Evolutionary conservation across 768 basidiomycete genomes (phyloP).

Genomic region (Kwoniella sp.): DNA sequence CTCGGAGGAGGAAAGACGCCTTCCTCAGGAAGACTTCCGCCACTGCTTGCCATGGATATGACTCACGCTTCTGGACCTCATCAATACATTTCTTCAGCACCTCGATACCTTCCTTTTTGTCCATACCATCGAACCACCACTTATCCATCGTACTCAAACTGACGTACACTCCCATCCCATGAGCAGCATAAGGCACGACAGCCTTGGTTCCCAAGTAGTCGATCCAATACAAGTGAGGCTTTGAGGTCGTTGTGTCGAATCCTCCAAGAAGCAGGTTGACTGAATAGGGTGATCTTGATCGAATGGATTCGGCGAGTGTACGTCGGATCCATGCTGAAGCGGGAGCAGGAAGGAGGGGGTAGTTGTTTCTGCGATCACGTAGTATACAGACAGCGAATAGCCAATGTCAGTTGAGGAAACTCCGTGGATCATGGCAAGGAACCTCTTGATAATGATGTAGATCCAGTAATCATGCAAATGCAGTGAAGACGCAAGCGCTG

Average conservation of each 20-base stretch:
- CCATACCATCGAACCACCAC: constrained; percentile 86
- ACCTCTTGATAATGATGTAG: no score
- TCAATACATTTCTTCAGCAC: constrained; percentile 81
- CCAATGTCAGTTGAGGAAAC: no score
- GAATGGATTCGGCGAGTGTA: constrained; percentile 81
- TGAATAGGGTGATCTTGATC: constrained; percentile 81
- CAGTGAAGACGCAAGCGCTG: no score
- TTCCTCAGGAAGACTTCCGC: background rate
- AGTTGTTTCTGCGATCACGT: constrained; percentile 64
- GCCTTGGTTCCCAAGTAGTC: constrained; percentile 92
- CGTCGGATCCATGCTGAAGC: constrained; percentile 95
- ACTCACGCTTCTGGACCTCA: constrained; percentile 77
- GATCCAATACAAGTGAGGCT: constrained; percentile 79
- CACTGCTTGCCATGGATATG: background rate
- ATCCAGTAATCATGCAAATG: no score
- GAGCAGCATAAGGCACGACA: constrained; percentile 87
- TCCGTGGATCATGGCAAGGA: no score
- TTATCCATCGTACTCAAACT: constrained; percentile 86
- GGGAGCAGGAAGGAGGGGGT: constrained; percentile 82
- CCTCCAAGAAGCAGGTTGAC: constrained; percentile 94
- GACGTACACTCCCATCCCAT: constrained; percentile 94
- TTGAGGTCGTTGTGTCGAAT: constrained; percentile 70
- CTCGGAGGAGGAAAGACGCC: no score
- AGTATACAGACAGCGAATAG: no score
- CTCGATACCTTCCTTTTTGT: constrained; percentile 80